These are phyloP conservation scores for Xylariaceae sp. DNA, from an alignment of 2,329 filamentous ascomycete genomes.

Conservation along the genomic window DNA sequence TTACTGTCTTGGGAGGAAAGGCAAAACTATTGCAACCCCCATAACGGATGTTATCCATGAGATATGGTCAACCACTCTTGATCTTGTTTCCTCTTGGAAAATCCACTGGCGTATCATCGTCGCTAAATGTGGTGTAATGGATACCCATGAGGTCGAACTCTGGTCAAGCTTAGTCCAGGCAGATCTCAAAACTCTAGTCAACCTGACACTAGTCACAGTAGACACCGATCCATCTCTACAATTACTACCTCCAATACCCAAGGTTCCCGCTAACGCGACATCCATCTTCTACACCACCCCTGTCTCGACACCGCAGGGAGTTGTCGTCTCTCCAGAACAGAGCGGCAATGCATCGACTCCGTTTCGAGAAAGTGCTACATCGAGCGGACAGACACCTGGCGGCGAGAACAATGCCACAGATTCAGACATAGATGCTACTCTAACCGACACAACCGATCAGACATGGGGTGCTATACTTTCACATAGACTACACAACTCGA, in stretches of 20 bases:
- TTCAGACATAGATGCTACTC: slow-evolving; percentile 68
- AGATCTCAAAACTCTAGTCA: slow-evolving; percentile 58
- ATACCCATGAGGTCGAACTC: slow-evolving; percentile 66
- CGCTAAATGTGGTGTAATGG: slow-evolving; percentile 72
- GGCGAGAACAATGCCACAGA: slow-evolving; percentile 50
- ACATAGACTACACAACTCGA: slow-evolving; percentile 67
- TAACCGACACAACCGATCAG: slow-evolving; percentile 76
- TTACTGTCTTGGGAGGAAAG: slow-evolving; percentile 71
- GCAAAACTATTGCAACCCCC: slow-evolving; percentile 54
- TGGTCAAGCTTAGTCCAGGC: slow-evolving; percentile 61
- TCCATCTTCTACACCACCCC: slow-evolving; percentile 64
- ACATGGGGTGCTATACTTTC: slow-evolving; percentile 76
- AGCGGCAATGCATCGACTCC: slow-evolving; percentile 58
- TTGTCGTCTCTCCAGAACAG: slow-evolving; percentile 66
- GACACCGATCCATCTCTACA: slow-evolving; percentile 70
- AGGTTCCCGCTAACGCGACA: slow-evolving; percentile 52
- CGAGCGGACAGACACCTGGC: slow-evolving; percentile 53
- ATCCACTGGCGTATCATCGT: slow-evolving; percentile 81
- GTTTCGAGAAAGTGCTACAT: slow-evolving; percentile 44
- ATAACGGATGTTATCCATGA: slow-evolving; percentile 72
- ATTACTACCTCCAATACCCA: slow-evolving; percentile 62
- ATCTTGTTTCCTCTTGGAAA: slow-evolving; percentile 72
- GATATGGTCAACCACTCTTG: slow-evolving; percentile 78
- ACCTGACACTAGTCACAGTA: slow-evolving; percentile 66
- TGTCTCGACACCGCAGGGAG: slow-evolving; percentile 69